Base-by-base conservation (phyloP, 164 flowering plant species). In the Stephania cephalantha region DNA sequence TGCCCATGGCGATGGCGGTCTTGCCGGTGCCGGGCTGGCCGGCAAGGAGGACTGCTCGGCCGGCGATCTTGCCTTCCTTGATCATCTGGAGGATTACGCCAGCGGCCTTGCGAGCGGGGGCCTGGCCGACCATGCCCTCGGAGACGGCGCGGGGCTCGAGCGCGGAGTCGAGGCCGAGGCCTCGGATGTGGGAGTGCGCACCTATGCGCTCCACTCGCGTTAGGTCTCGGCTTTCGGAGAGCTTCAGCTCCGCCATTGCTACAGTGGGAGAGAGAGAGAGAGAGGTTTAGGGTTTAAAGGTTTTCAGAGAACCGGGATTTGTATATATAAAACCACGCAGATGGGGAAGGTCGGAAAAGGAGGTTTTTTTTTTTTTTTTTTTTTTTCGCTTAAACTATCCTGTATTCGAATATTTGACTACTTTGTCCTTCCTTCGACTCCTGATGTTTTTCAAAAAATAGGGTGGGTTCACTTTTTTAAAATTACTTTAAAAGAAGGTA, bases 21-120 rank as follows among this genome's bases (percentile, higher is more conserved):
- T 93, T 93, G 2, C 99, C 98, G 0, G 97, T 93, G 1, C 98
- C 98, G 0, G 98, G 99, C 76, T 93, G 95, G 5, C 99, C 98
- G 0, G 98, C 98, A 1, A 93, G 79, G 46, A 95, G 91, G 17
- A 95, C 86, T 0, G 89, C 98, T 9, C 95, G 86, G n/a, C 99
- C 97, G 18, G 97, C 98, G 42, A 95, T 93, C 76, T 87, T 89
- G 0, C 98, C 97, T 3, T 90, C 89, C 67, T 85, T 87, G 75
- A 93, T 93, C 98, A 95, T 95, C 63, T 93, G 90, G 44, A 93
- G 89, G 67, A 95, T 91, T 42, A 95, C 87, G 5, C 99, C 99
- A 68, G 97, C 98, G 31, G 95, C 97, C 74, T 93, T 93, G 1
- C 99, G 89, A 18, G 98, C 97, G 2, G 88, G 63, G 67, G 83